A percentile compares a stretch with the other conserved stretches of the same genome.
These are phyloP conservation scores for Basipetospora chlamydospora DNA, from an alignment of 2,329 filamentous ascomycete species.

Conservation along the genomic window DNA sequence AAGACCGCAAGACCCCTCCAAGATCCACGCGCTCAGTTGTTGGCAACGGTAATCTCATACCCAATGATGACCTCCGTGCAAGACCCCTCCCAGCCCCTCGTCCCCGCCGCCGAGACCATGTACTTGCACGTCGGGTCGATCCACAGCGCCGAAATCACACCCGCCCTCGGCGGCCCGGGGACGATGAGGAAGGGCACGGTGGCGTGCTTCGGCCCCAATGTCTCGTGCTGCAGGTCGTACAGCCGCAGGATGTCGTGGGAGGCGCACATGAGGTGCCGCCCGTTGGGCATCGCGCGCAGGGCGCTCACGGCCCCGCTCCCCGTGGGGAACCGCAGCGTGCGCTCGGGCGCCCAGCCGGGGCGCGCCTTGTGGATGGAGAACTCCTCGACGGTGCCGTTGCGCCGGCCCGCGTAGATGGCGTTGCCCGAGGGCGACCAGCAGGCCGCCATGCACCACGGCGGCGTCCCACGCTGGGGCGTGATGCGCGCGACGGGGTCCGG, in stretches of 20 bases:
- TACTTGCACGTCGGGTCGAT: slow-evolving; percentile 78
- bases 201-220: not conserved
- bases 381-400: slow-evolving; percentile 90
- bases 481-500: slow-evolving; percentile 68
- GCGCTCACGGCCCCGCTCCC: slow-evolving; percentile 85
- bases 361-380: slow-evolving; percentile 70
- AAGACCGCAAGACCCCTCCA: too few species aligned
- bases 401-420: slow-evolving; percentile 78
- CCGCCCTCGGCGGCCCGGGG: slow-evolving; percentile 68
- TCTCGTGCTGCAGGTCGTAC: slow-evolving; percentile 63
- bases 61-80: slow-evolving; percentile 84
- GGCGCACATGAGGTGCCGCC: slow-evolving; percentile 80
- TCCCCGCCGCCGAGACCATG: slow-evolving; percentile 85
- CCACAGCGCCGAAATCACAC: slow-evolving; percentile 75
- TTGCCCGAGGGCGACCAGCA: slow-evolving; percentile 96
- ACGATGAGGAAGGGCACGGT: slow-evolving; percentile 92
- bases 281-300: slow-evolving; percentile 81
- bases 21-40: too few species aligned
- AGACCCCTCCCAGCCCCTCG: slow-evolving; percentile 85
- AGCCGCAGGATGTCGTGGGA: slow-evolving; percentile 87
- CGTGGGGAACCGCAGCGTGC: slow-evolving; percentile 73
- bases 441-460: slow-evolving; percentile 94
- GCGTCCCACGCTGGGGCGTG: slow-evolving; percentile 55
- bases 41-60: slow-evolving; percentile 65
- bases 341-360: slow-evolving; percentile 52